Evolutionary conservation across 768 basidiomycete genomes (phyloP).

Genomic region (Trametes villosa): DNA sequence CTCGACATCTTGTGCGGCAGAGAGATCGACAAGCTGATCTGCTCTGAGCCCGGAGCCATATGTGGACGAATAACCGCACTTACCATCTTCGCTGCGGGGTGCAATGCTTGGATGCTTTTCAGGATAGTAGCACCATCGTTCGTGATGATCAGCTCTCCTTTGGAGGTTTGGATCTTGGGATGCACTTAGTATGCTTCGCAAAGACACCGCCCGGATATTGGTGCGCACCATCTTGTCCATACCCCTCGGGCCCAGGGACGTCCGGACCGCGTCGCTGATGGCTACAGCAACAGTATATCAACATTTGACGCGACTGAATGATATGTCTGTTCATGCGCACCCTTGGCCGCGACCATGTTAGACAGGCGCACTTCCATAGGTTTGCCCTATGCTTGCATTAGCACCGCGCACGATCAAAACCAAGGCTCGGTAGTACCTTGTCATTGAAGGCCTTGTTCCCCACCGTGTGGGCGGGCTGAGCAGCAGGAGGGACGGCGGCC

Average conservation of each 20-base stretch:
- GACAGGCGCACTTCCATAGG: conserved; percentile 97
- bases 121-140: conserved; percentile 99
- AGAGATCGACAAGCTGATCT: conserved; percentile 91
- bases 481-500: conserved; percentile 30
- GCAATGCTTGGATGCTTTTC: conserved; percentile 92
- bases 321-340: conserved; percentile 41
- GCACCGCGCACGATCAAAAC: conserved; percentile 7
- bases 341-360: conserved; percentile 98
- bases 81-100: conserved; percentile 99
- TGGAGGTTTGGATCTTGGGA: conserved; percentile 90
- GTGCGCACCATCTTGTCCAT: conserved; percentile 97
- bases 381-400: conserved; percentile 70
- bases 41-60: not conserved
- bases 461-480: conserved; percentile 17
- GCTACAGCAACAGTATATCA: conserved; percentile 49
- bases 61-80: conserved; percentile 25
- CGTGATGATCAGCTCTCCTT: conserved; percentile 96
- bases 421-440: conserved; percentile 52
- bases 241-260: conserved; percentile 93
- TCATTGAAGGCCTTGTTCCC: conserved; percentile 70
- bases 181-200: not conserved
- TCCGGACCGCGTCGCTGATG: conserved; percentile 96
- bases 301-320: not conserved
- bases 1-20: conserved; percentile 97
- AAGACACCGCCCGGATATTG: not conserved